phyloP scores from a whole-genome alignment of 2,329 filamentous ascomycete species.

The Diplodia seriata region DNA sequence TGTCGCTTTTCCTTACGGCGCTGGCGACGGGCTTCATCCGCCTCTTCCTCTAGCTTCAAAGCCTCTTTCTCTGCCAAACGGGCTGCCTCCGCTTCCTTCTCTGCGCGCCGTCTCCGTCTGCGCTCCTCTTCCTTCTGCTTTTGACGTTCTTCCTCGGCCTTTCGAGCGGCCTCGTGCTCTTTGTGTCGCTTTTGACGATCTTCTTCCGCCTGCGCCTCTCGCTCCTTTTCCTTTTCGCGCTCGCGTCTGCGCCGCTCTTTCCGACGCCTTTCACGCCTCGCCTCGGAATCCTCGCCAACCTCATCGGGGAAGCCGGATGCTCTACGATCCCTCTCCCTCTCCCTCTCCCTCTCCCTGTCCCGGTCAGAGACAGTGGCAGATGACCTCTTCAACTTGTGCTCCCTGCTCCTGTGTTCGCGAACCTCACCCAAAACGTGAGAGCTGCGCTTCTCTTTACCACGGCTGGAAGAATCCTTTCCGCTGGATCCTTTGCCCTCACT shows the following conservation, averaged over 20 bases:
- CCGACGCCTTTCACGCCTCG: background rate
- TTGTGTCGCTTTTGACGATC: slow-evolving; percentile 12
- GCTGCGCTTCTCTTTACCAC: background rate
- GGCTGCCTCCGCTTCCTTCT: background rate
- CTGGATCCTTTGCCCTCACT: background rate
- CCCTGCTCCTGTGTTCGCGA: background rate
- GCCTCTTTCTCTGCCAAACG: background rate
- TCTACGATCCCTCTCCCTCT: slow-evolving; percentile 6
- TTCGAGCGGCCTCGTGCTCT: background rate
- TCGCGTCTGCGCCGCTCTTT: background rate
- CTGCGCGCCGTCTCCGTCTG: background rate
- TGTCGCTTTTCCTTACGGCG: slow-evolving; percentile 10
- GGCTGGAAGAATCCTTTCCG: slow-evolving; percentile 14
- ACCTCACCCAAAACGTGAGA: background rate
- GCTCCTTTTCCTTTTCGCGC: slow-evolving; percentile 42
- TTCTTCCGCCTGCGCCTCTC: slow-evolving; percentile 11
- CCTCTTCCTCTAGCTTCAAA: background rate
- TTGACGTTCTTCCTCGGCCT: slow-evolving; percentile 4
- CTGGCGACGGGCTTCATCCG: slow-evolving; percentile 19
- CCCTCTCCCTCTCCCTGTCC: slow-evolving; percentile 2
- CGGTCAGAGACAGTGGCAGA: slow-evolving; percentile 7
- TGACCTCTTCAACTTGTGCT: slow-evolving; percentile 1
- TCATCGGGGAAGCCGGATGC: background rate
- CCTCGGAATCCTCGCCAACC: slow-evolving; percentile 5
- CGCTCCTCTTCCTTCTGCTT: slow-evolving; percentile 5